phyloP scores from a whole-genome alignment of 805 yeast species.

The Myxozyma sirexii region DNA sequence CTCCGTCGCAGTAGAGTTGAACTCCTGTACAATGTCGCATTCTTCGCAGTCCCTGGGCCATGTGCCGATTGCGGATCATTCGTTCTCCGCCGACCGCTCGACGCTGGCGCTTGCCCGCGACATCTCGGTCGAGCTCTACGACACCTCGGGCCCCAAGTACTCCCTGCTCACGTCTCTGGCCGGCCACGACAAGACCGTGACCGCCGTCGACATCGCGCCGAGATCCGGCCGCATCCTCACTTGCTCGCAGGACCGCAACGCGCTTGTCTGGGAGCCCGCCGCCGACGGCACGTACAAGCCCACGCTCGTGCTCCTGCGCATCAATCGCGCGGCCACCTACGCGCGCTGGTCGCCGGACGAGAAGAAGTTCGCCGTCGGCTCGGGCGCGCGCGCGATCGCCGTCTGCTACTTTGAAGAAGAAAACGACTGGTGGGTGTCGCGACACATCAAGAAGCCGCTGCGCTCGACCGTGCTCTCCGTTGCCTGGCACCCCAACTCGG shows the following conservation, averaged over 20 bases:
- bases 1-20: conserved; percentile 42
- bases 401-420: conserved; percentile 94
- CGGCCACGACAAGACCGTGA: conserved; percentile 91
- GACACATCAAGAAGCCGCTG: conserved; percentile 94
- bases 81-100: conserved; percentile 69
- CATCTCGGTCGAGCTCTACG: conserved; percentile 73
- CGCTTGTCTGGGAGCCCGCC: conserved; percentile 89
- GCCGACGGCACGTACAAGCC: conserved; percentile 71
- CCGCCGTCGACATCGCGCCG: conserved; percentile 86
- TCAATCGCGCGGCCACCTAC: conserved; percentile 92
- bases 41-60: conserved; percentile 67
- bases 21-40: conserved; percentile 41
- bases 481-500: conserved; percentile 93
- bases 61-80: conserved; percentile 87
- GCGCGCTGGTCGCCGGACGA: conserved; percentile 96
- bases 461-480: conserved; percentile 80
- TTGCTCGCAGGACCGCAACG: conserved; percentile 96
- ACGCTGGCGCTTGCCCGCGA: conserved; percentile 81
- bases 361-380: conserved; percentile 94
- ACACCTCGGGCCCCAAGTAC: conserved; percentile 56
- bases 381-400: conserved; percentile 91
- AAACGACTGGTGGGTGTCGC: conserved; percentile 99
- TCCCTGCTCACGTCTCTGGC: conserved; percentile 63
- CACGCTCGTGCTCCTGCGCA: conserved; percentile 86
- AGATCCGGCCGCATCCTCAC: conserved; percentile 88